Evolutionary conservation across 2,329 filamentous ascomycete genomes (phyloP), one percentile per base, ranked within the genome.

Genomic region (Colletotrichum lindemuthianum): DNA sequence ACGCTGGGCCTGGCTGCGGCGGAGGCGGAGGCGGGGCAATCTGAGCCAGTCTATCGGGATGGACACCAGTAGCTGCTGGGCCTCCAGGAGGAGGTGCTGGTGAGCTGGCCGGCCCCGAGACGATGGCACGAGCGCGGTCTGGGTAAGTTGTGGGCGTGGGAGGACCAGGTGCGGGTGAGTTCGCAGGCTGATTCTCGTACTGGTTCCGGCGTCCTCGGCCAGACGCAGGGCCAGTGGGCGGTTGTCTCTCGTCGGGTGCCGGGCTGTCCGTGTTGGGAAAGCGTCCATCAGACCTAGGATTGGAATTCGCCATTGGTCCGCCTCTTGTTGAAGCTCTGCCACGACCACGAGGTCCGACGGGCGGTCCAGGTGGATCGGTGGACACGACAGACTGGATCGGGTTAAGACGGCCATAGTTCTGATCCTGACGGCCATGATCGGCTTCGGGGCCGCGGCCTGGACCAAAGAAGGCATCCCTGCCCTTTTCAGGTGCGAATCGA

Each of bases 381-480:
- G 81, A 34, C 71, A 59, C 70, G 37, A 80, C 74, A 32, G 79
- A 78, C 52, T 82, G 78, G 53, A 84, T 81, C 2, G 83, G 77
- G 66, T 86, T 89, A 51, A 90, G 78, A 2, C 88, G 85, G 34
- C 88, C 88, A 69, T 89, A 89, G 60, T 85, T 87, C 13, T 85
- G 84, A 72, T 90, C 87, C 68, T 87, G 83, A 65, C 82, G 78
- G 41, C 80, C 79, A 68, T 86, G 82, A 49, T 88, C 84, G 3
- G 77, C 69, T 36, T 88, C 86, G 2, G 75, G 72, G 43, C 79
- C 79, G 32, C 77, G 78, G 44, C 70, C 37, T 6, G 63, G 52
- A 8, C 63, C 76, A 68, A 73, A 79, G 71, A 78, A 86, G 61
- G 71, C 60, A 9, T 84, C 81, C 39, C 81, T 77, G 15, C 75